Base-by-base conservation (phyloP, 306 rosid genomes). In the Prunus dulcis region DNA sequence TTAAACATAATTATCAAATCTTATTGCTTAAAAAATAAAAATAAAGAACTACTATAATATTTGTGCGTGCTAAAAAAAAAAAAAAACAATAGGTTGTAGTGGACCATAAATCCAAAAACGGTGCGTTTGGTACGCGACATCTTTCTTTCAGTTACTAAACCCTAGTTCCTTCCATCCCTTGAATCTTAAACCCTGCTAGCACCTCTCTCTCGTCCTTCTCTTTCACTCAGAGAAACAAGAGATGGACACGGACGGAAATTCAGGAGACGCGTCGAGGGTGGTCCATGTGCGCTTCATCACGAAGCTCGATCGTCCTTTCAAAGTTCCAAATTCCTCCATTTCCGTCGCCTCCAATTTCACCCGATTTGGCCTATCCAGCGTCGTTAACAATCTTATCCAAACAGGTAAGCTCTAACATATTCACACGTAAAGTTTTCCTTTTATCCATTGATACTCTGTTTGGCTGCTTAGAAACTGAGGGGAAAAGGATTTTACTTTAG, bases 241-340 rank as follows among this genome's bases (percentile, higher is more conserved):
- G n/a, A 84, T 87, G 85, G 87, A 89, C 4, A 82, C 84, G 28
- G 79, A 67, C 20, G 91, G 85, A 18, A 90, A 79, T 5, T 62
- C 72, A 2, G 96, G 80, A 64, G 91, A 67, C 5, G 68, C 74
- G 13, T 68, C 89, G 2, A 81, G 83, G 74, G 68, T 90, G 73
- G 69, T 92, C 76, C 97, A 89, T 61, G 97, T 87, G 5, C 93
- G 98, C 49, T 94, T 94, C 82, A 76, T 92, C 22, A 94, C 98
- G 14, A 87, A 88, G 80, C 86, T 94, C 14, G 52, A 58, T 12
- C 84, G 79, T 27, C 88, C 93, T 60, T 62, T 68, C 67, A 86
- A 80, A 83, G 89, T 83, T 64, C 89, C 96, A 8, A 1, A 75
- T 9, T 38, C 81, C 9, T 67, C 93, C 85, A 85, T 94, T 9